A percentile compares a stretch with the other conserved stretches of the same genome.
These are phyloP conservation scores for Coleophoma cylindrospora DNA, from an alignment of 2,329 filamentous ascomycete genomes.

Conservation along the genomic window DNA sequence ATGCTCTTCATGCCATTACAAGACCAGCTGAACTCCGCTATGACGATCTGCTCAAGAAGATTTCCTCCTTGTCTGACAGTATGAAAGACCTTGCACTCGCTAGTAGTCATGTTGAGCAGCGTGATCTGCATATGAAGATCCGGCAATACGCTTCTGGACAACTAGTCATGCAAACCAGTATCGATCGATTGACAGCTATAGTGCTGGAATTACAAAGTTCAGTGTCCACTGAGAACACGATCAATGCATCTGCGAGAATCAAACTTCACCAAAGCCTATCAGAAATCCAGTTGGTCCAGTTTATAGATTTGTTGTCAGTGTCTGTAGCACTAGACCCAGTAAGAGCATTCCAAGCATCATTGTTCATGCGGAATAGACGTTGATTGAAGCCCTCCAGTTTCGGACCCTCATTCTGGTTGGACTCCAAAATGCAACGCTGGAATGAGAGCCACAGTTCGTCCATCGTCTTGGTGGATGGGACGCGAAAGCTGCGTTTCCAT, in stretches of 20 bases:
- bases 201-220: too few species aligned
- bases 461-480: neutral
- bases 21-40: slow-evolving; percentile 15
- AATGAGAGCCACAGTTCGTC: neutral
- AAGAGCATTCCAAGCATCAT: neutral
- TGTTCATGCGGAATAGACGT: neutral
- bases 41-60: slow-evolving; percentile 10
- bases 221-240: too few species aligned
- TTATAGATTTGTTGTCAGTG: neutral
- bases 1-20: slow-evolving; percentile 15
- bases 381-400: neutral
- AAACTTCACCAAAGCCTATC: neutral
- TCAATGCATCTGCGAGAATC: neutral
- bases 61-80: neutral
- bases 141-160: neutral
- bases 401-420: neutral
- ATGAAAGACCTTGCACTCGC: neutral
- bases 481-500: neutral
- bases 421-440: neutral
- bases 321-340: neutral
- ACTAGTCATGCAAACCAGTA: too few species aligned
- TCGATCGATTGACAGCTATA: too few species aligned
- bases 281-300: neutral
- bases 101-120: neutral
- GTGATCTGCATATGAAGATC: neutral